Base-by-base conservation (phyloP, 306 rosid genomes). In the Mimosa pudica region DNA sequence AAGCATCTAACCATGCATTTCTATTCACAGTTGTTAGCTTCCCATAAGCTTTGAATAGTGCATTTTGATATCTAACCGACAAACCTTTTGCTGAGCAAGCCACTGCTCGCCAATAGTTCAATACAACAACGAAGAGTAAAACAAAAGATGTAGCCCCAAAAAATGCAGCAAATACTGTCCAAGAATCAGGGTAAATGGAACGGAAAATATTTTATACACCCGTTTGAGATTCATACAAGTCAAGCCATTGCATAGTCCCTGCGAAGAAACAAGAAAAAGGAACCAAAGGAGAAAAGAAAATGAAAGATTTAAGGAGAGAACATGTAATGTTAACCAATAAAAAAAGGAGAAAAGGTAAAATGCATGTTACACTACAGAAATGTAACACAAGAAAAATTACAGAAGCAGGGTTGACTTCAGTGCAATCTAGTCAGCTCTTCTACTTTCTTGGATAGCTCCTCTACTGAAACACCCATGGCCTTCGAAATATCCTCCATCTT, bases 371-470 rank as follows among this genome's bases (percentile, higher is more conserved):
- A 48, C 7, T 36, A 54, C 2, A 33, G 30, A 71, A 12, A 70
- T 42, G 18, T 49, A 38, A 77, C 10, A 32, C 79, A 79, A 49
- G 14, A 74, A 65, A 42, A 58, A 72, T 52, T 52, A 79, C 33
- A 73, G 2, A 57, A 24, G 63, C 54, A 12, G 30, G 62, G 38
- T 65, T 3, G 41, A 18, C 51, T 80, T 93, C 90, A 91, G 74
- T 96, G 99, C 91, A 96, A 73, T 90, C 99, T 91, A 1, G 98
- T 93, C 82, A 96, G 78, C 81, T 93, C 99, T 80, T 93, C 99
- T 4, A 95, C 94, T 85, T 97, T 93, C 79, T 95, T 95, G 93
- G 94, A 90, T 13, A 95, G 89, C 88, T 95, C 99, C 80, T 95
- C 99, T n/a, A 92, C 97, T 0, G 98, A 87, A 74, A 90, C 94